Percentiles rank a stretch among this genome's conserved stretches.
Conservation (phyloP, 305 asterid species). For the Lippia alba region DNA sequence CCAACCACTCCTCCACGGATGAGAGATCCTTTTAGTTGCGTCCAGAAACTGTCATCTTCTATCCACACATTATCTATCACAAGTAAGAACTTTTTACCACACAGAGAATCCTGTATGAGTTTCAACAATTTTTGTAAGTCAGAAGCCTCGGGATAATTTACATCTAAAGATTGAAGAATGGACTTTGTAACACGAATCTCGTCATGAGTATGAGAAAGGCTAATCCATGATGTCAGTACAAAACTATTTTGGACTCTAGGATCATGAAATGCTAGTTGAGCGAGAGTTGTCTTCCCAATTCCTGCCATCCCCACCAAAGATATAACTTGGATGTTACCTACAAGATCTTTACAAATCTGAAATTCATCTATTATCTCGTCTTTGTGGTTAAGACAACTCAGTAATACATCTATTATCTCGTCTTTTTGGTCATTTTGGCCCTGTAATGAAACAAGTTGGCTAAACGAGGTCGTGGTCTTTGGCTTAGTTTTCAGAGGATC, state of each 20-base stretch:
- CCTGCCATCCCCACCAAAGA: constrained; percentile 37
- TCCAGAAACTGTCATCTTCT: constrained; percentile 32
- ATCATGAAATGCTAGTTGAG: constrained; percentile 29
- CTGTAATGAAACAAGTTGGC: neutral
- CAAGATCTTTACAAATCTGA: neutral
- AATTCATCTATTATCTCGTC: neutral
- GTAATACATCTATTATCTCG: neutral
- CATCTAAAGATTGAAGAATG: constrained; percentile 18
- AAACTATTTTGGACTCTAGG: neutral
- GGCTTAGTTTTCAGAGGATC: neutral
- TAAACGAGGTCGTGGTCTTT: neutral
- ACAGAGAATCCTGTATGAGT: neutral
- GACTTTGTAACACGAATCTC: constrained; percentile 28
- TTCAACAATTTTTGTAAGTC: constrained; percentile 14
- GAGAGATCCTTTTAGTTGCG: constrained; percentile 32
- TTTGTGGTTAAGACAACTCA: neutral
- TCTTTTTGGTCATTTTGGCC: neutral
- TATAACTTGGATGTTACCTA: neutral
- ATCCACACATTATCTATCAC: constrained; percentile 52
- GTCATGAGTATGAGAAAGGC: constrained; percentile 28
- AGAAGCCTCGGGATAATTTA: neutral
- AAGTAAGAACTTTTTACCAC: constrained; percentile 24
- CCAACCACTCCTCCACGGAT: constrained; percentile 30
- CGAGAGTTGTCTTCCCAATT: constrained; percentile 39
- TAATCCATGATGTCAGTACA: constrained; percentile 27